Evolutionary conservation across 75 land plant species (phyloP), one percentile per base, ranked within the genome.

Genomic region (Gnetum montanum): DNA sequence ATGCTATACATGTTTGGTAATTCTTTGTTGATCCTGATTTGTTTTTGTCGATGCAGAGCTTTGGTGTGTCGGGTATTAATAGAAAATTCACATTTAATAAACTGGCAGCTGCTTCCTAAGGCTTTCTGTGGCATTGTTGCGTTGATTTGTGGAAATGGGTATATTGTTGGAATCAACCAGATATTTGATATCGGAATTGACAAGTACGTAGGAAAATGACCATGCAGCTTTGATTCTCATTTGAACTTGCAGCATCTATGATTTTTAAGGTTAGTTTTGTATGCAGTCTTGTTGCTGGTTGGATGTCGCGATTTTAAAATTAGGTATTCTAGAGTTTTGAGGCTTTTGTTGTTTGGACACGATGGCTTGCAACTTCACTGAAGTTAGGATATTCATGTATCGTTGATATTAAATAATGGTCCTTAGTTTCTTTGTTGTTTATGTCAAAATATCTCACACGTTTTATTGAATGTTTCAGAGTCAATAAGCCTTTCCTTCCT

Each of bases 401-500:
- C n/a, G n/a, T n/a, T n/a, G n/a, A n/a, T n/a, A n/a, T n/a, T n/a
- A n/a, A n/a, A n/a, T n/a, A n/a, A n/a, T n/a, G n/a, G n/a, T n/a
- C n/a, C n/a, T n/a, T n/a, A n/a, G n/a, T n/a, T n/a, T n/a, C n/a
- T n/a, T n/a, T n/a, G n/a, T n/a, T n/a, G n/a, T n/a, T n/a, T n/a
- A n/a, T n/a, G n/a, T n/a, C n/a, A n/a, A n/a, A n/a, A 11, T 47
- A 29, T 60, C 59, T 12, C 51, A 20, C 41, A 49, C 36, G 15
- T 4, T 60, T 25, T 30, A 34, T 8, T 34, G 37, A 28, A 13
- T 16, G 34, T 53, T 53, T 56, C 65, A 88, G 94, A 68, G 96
- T 94, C 33, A 94, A 94, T 77, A 94, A 94, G 73, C 98, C 98
- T 26, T 94, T 90, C 64, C 63, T 94, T 46, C 98, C 98, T 19